Base-by-base conservation (phyloP, 108 stramenopile genomes). In the Cyclotella atomus region DNA sequence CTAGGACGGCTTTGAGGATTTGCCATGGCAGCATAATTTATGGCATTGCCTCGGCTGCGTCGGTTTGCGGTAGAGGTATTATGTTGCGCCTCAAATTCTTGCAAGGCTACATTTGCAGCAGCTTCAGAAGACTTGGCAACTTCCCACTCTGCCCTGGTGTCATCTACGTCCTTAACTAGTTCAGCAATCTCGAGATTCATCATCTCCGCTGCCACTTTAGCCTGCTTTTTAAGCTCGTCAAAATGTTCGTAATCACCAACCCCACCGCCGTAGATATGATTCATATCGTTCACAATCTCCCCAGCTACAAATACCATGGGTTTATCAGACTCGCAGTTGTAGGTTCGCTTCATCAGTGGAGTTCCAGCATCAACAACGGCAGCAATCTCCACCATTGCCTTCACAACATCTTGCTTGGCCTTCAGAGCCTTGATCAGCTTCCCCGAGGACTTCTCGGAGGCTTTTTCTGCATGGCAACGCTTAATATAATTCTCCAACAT, bases 261-360 rank as follows among this genome's bases (percentile, higher is more conserved):
- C 50, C 50, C 50, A 8, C 8, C 8, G 6, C 50, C 17, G 21
- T 52, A 52, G 21, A 21, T 5, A 6, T 23, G 8, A 52, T 52
- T 52, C 50, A 52, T 52, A 6, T n/a, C 17, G 5, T 52, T n/a
- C 6, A 52, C 21, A 15, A 52, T 52, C n/a, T 52, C 50, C 7
- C 50, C 50, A 52, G n/a, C 50, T 21, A 52, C 50, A 52, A 52
- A 52, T 6, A 52, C 50, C 50, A 52, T 52, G 21, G 50, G 50
- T n/a, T 52, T 8, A 6, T 52, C n/a, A 5, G 50, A 52, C 21
- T 52, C 50, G n/a, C 50, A 52, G 50, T 52, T 52, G 50, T 52
- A 52, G 50, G 14, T 16, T n/a, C n/a, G 8, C 21, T 17, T 52
- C 8, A 52, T 52, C 50, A 17, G n/a, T 5, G 50, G 50, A 52